Evolutionary conservation across 2,329 filamentous ascomycete genomes (phyloP).

Genomic region (Fusarium sacchari): DNA sequence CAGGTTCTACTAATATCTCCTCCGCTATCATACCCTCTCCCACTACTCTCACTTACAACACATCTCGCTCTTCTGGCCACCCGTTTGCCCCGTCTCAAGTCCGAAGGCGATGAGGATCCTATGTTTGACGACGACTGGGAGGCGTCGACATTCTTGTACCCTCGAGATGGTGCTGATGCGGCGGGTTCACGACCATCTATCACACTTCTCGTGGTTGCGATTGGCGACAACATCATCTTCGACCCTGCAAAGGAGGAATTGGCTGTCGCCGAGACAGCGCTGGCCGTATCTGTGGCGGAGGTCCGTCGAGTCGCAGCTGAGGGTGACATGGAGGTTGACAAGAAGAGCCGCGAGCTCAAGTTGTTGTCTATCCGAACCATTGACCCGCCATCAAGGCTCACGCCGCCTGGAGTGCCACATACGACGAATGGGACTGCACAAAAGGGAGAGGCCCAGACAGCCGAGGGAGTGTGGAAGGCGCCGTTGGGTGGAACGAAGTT

Average conservation of each 20-base stretch:
- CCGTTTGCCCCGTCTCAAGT: conserved; percentile 83
- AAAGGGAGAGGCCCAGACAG: conserved; percentile 62
- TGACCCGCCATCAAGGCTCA: conserved; percentile 78
- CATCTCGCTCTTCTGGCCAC: conserved; percentile 93
- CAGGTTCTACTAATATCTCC: conserved; percentile 94
- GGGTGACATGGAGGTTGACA: conserved; percentile 56
- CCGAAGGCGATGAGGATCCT: conserved; percentile 92
- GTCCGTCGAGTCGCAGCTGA: conserved; percentile 35
- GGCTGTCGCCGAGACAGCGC: conserved; percentile 87
- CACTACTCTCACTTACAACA: conserved; percentile 89
- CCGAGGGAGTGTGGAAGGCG: conserved; percentile 85
- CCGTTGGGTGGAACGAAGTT: conserved; percentile 86
- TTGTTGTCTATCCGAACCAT: conserved; percentile 77
- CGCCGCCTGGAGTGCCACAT: conserved; percentile 75
- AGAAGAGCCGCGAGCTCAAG: conserved; percentile 58
- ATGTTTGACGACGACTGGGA: conserved; percentile 99
- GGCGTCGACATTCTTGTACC: conserved; percentile 80
- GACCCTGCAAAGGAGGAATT: conserved; percentile 93
- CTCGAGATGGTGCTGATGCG: conserved; percentile 53
- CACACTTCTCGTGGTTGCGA: conserved; percentile 87
- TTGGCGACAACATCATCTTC: conserved; percentile 90
- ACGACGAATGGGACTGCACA: conserved; percentile 57
- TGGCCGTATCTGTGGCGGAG: conserved; percentile 83
- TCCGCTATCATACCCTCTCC: conserved; percentile 90
- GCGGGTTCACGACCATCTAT: conserved; percentile 74